Evolutionary conservation across 1,284 basidiomycete genomes (phyloP), one percentile per base, ranked within the genome.

Genomic region (Marasmius oreades): DNA sequence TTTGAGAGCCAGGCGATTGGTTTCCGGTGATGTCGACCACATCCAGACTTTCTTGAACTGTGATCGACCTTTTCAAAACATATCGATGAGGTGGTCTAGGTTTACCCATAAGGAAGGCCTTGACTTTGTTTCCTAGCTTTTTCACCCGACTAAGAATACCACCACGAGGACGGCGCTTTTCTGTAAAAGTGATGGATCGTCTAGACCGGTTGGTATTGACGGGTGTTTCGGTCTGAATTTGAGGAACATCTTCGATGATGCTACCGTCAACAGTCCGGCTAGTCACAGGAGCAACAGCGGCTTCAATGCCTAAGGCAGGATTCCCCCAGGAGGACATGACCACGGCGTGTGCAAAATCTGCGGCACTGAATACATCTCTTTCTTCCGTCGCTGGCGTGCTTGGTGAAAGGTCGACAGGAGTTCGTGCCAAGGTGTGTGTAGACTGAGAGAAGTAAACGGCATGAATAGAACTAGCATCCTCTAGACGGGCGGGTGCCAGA

Each of bases 331-430:
- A 65, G 44, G 70, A 70, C 45, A 67, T 69, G 51, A 72, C 62
- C 36, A 72, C 57, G 24, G 70, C 70, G 26, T 64, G 59, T 50
- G 71, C 71, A 56, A 70, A 73, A 44, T 70, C 66, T n/a, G 66
- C 60, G 14, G 67, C 67, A 52, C 67, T 68, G 20, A 55, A 51
- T 48, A 52, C 56, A 43, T 45, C 51, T 52, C 58, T 57, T 52
- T 56, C 37, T 26, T 42, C 42, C 24, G 47, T 33, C 22, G 22
- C 16, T 16, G 33, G 14, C 7, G 36, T 31, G 26, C 47, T 20
- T 28, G 47, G 55, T 22, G 56, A 52, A 39, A 39, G 45, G 23
- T 31, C 53, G 12, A 28, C 56, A 43, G 51, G 39, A 43, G 56
- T 56, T 20, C 56, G 20, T 12, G 54, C 37, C 22, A 46, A 51